Evolutionary conservation across 1,284 basidiomycete species (phyloP), one percentile per base, ranked within the genome.

Genomic region (Veloporphyrellus conicus): DNA sequence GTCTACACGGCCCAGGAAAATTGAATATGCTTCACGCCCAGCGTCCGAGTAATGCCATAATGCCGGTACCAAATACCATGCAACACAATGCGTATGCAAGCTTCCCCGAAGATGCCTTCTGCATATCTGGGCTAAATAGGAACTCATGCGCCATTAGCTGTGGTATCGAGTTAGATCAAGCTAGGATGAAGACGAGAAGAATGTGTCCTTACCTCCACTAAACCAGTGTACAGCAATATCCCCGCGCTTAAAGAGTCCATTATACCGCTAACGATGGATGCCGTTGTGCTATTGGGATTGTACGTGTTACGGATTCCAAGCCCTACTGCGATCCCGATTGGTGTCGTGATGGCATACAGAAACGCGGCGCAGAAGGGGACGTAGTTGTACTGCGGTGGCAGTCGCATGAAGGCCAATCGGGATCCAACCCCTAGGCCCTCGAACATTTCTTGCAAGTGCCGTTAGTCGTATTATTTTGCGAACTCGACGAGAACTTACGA

Each of bases 131-230:
- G 72, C 82, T 92, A 69, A 95, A 91, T 41, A 96, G 65, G 69
- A 97, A 93, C 61, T 95, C 93, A 64, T 95, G 93, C 0, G 91
- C 93, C 41, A 97, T 77, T 1, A 95, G 77, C 82, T 89, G 54
- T 3, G 11, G 34, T 37, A 43, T 15, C 18, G 32, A 23, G 43
- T 48, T 35, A 51, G 47, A 31, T 14, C 16, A 32, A 14, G 45
- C 14, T 20, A 2, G 6, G 27, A 19, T 4, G 15, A 23, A 12
- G n/a, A 37, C n/a, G 5, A 25, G 5, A 2, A 0, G 12, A 7
- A 33, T 18, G 15, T 25, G 23, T 25, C 22, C 67, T 36, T 58
- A 86, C 82, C 80, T 95, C 92, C 25, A 94, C 92, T 23, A 94
- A 73, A 43, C 87, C 93, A 0, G 93, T 95, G 68, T 95, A 97